Base-by-base conservation (phyloP, 73 alveolate genomes). In the Paramecium octaurelia region DNA sequence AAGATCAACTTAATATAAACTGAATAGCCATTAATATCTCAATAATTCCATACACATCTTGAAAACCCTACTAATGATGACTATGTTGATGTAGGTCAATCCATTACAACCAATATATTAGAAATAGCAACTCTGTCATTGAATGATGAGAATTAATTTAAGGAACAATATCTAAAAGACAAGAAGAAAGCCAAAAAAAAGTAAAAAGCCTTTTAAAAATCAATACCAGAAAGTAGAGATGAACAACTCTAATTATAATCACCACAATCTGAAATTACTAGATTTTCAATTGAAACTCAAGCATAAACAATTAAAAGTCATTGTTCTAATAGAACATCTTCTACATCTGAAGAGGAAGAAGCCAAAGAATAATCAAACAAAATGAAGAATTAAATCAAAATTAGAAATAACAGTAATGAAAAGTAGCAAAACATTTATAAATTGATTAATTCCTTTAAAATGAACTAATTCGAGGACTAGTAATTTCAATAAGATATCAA, bases 171-270 rank as follows among this genome's bases (percentile, higher is more conserved):
- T 34, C 12, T 31, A 18, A 64, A 64, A 27, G 69, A 54, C 1
- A 31, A 64, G 29, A 64, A 64, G 27, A 64, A 27, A 64, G 9
- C 9, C 0, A 64, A 64, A 24, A 64, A 64, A 34, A 64, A 64
- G 29, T 64, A 27, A 31, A 64, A 64, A 64, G 42, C 14, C 0
- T 34, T 31, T 31, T 64, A 64, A 64, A 64, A 64, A 34, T 64
- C 84, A 8, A 64, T 64, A 8, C 84, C 84, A 23, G 84, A 64
- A 64, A 64, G 84, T 27, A 64, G 84, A 64, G 84, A 64, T 64
- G 84, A 64, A 6, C 24, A 64, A 64, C 31, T 64, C 27, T 64
- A 64, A 64, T 64, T 64, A 64, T 34, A 64, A 64, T 64, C 84
- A 10, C 84, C 84, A 27, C 10, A 64, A 27, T 64, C 84, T 27